Percentiles rank a stretch among this genome's conserved stretches.
phyloP scores from a whole-genome alignment of 225 moss, liverwort and hornwort genomes.

The Physcomitrium patens region DNA sequence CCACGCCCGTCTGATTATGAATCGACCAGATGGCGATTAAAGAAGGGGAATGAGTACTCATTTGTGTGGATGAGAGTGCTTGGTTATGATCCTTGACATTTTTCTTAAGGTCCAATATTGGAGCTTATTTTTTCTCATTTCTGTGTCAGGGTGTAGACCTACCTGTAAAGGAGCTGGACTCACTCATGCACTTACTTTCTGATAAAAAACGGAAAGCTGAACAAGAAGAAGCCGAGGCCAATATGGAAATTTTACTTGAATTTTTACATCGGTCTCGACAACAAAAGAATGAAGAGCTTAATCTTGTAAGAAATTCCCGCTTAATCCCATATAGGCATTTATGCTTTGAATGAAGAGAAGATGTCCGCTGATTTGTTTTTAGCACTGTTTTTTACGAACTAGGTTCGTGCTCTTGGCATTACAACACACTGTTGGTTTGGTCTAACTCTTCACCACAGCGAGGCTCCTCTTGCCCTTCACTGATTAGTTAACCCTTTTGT shows the following conservation, averaged over 20 bases:
- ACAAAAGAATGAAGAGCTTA: conserved; percentile 78
- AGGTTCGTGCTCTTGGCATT: neutral
- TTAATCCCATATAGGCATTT: neutral
- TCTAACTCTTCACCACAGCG: neutral
- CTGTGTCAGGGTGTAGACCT: conserved; percentile 71
- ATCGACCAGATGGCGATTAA: too few relatives aligned
- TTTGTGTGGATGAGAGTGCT: neutral
- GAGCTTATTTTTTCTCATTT: conserved; percentile 23
- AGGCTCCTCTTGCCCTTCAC: neutral
- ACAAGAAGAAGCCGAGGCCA: conserved; percentile 90
- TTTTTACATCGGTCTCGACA: conserved; percentile 84
- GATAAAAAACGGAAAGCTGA: conserved; percentile 93
- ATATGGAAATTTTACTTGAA: conserved; percentile 92
- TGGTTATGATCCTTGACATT: neutral
- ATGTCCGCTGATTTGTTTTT: neutral
- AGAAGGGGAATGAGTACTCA: neutral
- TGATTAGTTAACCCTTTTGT: neutral
- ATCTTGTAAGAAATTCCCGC: conserved; percentile 57
- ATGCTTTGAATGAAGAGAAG: neutral
- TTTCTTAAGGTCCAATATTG: conserved; percentile 2
- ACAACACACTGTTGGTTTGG: neutral
- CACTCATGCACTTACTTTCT: conserved; percentile 63
- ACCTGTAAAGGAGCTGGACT: conserved; percentile 90
- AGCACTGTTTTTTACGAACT: conserved; percentile 1
- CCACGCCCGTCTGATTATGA: too few relatives aligned